These are phyloP conservation scores for Euphrasia arctica DNA, from an alignment of 305 asterid genomes.

Conservation along the genomic window DNA sequence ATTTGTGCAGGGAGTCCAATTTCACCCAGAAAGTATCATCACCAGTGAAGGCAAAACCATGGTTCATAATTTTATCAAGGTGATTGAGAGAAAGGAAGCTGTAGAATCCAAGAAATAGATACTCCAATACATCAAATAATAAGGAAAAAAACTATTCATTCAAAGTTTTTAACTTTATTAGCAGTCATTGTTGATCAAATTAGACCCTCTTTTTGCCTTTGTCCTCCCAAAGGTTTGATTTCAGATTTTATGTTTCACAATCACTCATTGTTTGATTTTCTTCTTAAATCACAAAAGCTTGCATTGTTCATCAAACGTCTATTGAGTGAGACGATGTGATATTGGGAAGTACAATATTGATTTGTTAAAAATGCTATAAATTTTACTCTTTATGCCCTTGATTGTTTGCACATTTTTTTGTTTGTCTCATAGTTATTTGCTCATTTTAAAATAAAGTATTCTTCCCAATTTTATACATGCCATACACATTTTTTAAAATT, in stretches of 20 bases:
- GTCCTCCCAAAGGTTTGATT: neutral
- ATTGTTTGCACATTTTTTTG: too few species aligned
- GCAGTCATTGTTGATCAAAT: neutral
- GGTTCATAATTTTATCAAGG: constrained; percentile 62
- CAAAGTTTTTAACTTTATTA: neutral
- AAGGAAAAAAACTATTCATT: neutral
- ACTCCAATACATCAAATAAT: neutral
- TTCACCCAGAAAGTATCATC: constrained; percentile 88
- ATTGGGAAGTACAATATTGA: too few species aligned
- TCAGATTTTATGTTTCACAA: neutral
- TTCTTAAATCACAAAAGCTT: too few species aligned
- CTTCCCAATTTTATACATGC: too few species aligned
- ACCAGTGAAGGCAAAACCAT: constrained; percentile 70
- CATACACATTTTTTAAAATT: too few species aligned
- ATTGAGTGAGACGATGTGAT: too few species aligned
- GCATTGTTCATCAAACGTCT: too few species aligned
- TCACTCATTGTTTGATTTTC: too few species aligned
- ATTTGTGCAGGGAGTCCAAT: constrained; percentile 71
- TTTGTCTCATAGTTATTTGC: too few species aligned
- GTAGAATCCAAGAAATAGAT: constrained; percentile 33
- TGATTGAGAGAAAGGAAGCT: constrained; percentile 63
- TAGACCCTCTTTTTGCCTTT: constrained; percentile 1
- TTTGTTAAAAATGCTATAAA: too few species aligned
- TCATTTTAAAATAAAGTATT: too few species aligned
- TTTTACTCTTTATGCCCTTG: too few species aligned